Percentiles rank a stretch among this genome's conserved stretches.
Evolutionary conservation across 179 eudicot species (phyloP).

Genomic region (Nepenthes alata): DNA sequence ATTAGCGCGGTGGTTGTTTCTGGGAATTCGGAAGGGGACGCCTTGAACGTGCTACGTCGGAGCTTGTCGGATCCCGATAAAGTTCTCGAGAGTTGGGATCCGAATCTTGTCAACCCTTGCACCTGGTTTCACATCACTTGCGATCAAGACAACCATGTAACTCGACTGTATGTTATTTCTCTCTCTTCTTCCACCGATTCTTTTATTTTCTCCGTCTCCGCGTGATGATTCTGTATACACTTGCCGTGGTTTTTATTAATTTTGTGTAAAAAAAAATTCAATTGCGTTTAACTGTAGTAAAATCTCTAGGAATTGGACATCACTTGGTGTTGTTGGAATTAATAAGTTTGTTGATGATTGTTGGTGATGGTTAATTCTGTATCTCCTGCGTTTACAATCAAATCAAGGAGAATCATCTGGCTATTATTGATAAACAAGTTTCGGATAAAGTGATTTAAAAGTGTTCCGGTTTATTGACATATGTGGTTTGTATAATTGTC

Average conservation of each 20-base stretch:
- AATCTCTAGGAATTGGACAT: too few species aligned
- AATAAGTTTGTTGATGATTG: not conserved
- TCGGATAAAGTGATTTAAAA: too few species aligned
- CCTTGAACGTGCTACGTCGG: slow-evolving; percentile 55
- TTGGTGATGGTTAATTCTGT: too few species aligned
- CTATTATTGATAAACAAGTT: too few species aligned
- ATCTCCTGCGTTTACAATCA: too few species aligned
- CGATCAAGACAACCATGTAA: slow-evolving; percentile 47
- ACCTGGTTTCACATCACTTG: slow-evolving; percentile 86
- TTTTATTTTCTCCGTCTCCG: too few species aligned
- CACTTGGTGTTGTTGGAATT: too few species aligned
- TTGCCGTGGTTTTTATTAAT: too few species aligned
- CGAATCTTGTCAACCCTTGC: slow-evolving; percentile 72
- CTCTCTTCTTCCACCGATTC: not conserved
- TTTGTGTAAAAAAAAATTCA: too few species aligned
- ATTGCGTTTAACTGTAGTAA: too few species aligned
- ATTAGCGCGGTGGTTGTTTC: slow-evolving; percentile 7
- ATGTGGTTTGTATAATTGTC: not conserved
- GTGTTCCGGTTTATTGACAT: not conserved
- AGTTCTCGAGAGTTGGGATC: slow-evolving; percentile 71
- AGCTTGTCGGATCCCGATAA: slow-evolving; percentile 70
- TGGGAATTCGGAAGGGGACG: slow-evolving; percentile 73
- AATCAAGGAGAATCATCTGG: too few species aligned
- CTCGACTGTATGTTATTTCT: slow-evolving; percentile 41
- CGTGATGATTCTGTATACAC: too few species aligned